Evolutionary conservation across 345 rosid genomes (phyloP), one percentile per base, ranked within the genome.

Genomic region (Hypericum perforatum): DNA sequence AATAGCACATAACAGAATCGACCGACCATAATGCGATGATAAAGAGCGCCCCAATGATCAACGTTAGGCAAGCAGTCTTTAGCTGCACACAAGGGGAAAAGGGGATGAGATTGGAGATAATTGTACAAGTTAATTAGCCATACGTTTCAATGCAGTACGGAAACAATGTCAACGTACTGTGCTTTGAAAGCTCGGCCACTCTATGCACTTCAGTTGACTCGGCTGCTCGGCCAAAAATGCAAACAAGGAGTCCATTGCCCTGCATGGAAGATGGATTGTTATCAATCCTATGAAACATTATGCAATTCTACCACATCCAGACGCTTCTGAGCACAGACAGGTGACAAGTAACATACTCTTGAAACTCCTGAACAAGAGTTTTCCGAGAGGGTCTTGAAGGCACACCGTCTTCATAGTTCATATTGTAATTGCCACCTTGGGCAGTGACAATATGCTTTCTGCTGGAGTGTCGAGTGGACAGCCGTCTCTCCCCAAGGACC

Each of bases 131-230:
- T 12, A 14, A 12, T 7, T 16, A 0, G 40, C 36, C 14, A 41
- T 5, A 36, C 38, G n/a, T 43, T 15, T 37, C 37, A 14, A 12
- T 12, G 10, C 44, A 12, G 12, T 13, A 48, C 32, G 11, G 29
- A 41, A 44, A 40, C 5, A 9, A 14, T 42, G n/a, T 11, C 13
- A 12, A 46, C 81, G 45, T 73, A 89, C 94, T 51, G 95, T 89
- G 82, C 59, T 73, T 52, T 65, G 71, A 45, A 79, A 81, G 67
- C 86, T 66, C 32, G 89, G 92, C 89, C 96, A 88, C 65, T 88
- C 94, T 58, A 88, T 76, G 76, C 77, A 77, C 74, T 77, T 88
- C 16, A 88, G 78, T 71, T 85, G 86, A 49, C 91, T 60, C 12
- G 96, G 96, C 56, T 88, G 96, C 82, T 77, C 94, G 49, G 37